Base-by-base conservation (phyloP, 179 eudicot genomes). In the Silene coronaria region DNA sequence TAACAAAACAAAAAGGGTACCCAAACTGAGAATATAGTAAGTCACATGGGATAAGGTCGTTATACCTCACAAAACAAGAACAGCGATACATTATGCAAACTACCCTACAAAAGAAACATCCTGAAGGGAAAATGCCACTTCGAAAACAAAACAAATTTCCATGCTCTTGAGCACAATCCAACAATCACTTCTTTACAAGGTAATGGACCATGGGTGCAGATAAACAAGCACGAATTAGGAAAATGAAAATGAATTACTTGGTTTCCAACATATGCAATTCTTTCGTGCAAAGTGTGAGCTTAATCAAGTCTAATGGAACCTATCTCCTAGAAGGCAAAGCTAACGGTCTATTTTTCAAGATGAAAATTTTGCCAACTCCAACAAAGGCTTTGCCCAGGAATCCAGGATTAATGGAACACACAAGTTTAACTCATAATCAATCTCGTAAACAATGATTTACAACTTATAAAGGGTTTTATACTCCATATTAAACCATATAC, bases 401-500 rank as follows among this genome's bases (percentile, higher is more conserved):
- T 77, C 32, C 26, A 57, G 68, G 13, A 26, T 24, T 77, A 38
- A 19, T 26, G 14, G 4, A 42, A 58, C 11, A 72, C 32, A 11
- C 5, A 55, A 36, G 5, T 57, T n/a, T 38, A 16, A 53, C 48
- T 55, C 21, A 32, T 66, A 55, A 51, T 42, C 53, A 7, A 51
- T 70, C 36, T 70, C 13, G 26, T 26, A 19, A 42, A 38, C 70
- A 71, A 61, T 65, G 61, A 64, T 71, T 24, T 28, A 64, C 76
- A 59, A 22, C 62, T 63, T 28, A 62, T 45, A 19, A 75, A 61
- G 14, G 61, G 34, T 9, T 64, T 16, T 23, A 23, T 7, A 53
- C 0, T 21, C n/a, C n/a, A 71, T 42, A 2, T 61, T 0, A 36
- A 62, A 53, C 24, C 12, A 14, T 34, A 69, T 9, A 67, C 6